Base-by-base conservation (phyloP, 73 alveolate genomes). In the Paramecium sexaurelia region DNA sequence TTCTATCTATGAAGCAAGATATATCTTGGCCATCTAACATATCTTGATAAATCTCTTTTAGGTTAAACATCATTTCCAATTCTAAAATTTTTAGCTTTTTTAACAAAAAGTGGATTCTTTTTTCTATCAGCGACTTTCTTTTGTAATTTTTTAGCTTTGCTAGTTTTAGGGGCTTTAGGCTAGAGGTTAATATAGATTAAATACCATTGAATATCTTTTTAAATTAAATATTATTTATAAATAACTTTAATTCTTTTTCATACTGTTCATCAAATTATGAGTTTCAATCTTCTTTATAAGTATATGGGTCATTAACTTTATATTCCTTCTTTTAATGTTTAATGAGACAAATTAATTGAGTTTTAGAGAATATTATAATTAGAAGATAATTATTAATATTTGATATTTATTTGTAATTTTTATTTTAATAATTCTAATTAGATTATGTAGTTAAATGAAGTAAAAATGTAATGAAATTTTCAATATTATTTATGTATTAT, bases 1-100 rank as follows among this genome's bases (percentile, higher is more conserved):
- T 97, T 97, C 97, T 98, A 98, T 73, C 99, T 94, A 95, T 98
- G 98, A 92, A 98, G 87, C 91, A 97, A 95, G 26, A 98, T 97
- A 95, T 98, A 98, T 96, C 96, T 95, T 43, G 99, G 99, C 98
- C 99, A 98, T 93, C 96, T 98, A 91, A 98, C 99, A 95, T 96
- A 98, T 87, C 99, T 95, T 2, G 83, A 61, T 26, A 61, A 32
- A 61, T 61, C 83, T 61, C 83, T 61, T 96, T 96, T 96, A 92
- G 99, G 99, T 93, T 95, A 98, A 94, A 98, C 95, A 93, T 95
- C 99, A 69, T 98, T 98, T 73, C 99, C 99, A 51, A 97, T 93
- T 78, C 99, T 96, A 93, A 95, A 97, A 96, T 95, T 98, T 75
- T 96, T 94, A 73, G 96, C 95, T 29, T 92, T 93, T 92, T 95